Evolutionary conservation across 345 rosid species (phyloP).

Genomic region (Moringa oleifera): DNA sequence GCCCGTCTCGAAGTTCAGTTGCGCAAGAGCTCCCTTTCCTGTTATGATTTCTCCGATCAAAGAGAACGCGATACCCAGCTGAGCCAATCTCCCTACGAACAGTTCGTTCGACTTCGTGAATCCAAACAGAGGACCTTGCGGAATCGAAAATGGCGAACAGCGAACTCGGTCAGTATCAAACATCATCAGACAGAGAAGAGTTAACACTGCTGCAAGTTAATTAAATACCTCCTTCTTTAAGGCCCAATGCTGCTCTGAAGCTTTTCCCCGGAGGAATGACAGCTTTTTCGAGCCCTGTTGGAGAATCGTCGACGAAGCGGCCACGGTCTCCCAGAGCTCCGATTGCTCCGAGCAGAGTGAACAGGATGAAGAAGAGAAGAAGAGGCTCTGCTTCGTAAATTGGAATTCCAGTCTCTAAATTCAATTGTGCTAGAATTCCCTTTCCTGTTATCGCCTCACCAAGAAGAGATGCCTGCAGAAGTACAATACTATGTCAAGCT

Average conservation of each 20-base stretch:
- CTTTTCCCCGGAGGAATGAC: slow-evolving; percentile 82
- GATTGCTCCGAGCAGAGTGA: slow-evolving; percentile 92
- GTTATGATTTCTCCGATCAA: slow-evolving; percentile 91
- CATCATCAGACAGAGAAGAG: too few relatives aligned
- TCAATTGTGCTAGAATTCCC: slow-evolving; percentile 81
- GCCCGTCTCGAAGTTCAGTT: slow-evolving; percentile 94
- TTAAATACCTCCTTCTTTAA: slow-evolving; percentile 84
- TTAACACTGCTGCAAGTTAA: too few relatives aligned
- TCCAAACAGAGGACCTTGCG: slow-evolving; percentile 83
- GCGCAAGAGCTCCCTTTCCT: slow-evolving; percentile 94
- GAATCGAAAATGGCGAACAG: too few relatives aligned
- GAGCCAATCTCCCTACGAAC: slow-evolving; percentile 94
- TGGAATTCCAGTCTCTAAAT: slow-evolving; percentile 89
- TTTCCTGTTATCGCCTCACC: slow-evolving; percentile 93
- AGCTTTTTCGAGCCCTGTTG: slow-evolving; percentile 69
- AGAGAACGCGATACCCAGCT: slow-evolving; percentile 90
- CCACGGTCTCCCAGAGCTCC: slow-evolving; percentile 98
- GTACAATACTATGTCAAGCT: too few relatives aligned
- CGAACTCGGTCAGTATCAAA: too few relatives aligned
- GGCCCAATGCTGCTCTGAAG: slow-evolving; percentile 68
- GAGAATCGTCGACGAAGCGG: slow-evolving; percentile 68
- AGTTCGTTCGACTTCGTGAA: slow-evolving; percentile 92
- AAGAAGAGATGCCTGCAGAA: slow-evolving; percentile 67
- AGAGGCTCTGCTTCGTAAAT: slow-evolving; percentile 97
- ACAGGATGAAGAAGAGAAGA: slow-evolving; percentile 88